A percentile compares a stretch with the other conserved stretches of the same genome.
Evolutionary conservation across 2,329 filamentous ascomycete genomes (phyloP).

Genomic region (Talaromyces pinophilus): DNA sequence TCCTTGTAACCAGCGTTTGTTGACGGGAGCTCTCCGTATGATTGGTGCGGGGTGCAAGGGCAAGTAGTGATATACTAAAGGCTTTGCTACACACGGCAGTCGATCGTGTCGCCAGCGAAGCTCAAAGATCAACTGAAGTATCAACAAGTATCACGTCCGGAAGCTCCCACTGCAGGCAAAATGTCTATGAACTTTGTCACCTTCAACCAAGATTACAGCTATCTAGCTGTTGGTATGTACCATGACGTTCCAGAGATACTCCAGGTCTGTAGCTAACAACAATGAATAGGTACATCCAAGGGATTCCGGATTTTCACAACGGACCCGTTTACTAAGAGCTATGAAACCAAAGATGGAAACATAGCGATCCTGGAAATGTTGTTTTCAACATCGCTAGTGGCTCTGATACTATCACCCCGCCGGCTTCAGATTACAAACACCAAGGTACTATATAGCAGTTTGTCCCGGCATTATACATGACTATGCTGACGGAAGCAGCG

Average conservation of each 20-base stretch:
- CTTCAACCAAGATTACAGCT: constrained; percentile 98
- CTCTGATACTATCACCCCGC: constrained; percentile 85
- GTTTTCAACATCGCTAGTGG: constrained; percentile 95
- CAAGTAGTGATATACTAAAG: constrained; percentile 7
- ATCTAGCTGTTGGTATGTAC: constrained; percentile 81
- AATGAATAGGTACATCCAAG: constrained; percentile 72
- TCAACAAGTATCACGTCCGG: not conserved
- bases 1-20: constrained; percentile 3
- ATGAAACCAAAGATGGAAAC: constrained; percentile 91
- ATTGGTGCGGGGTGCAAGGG: constrained; percentile 25
- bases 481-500: constrained; percentile 47
- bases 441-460: constrained; percentile 61
- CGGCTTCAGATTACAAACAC: constrained; percentile 97
- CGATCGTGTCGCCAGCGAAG: not conserved
- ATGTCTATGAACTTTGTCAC: constrained; percentile 97
- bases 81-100: not conserved
- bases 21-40: constrained; percentile 19
- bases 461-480: constrained; percentile 2
- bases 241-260: not conserved
- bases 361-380: constrained; percentile 98
- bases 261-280: constrained; percentile 2
- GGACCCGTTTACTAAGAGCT: constrained; percentile 92
- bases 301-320: constrained; percentile 97
- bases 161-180: constrained; percentile 22
- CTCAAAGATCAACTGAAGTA: not conserved